Evolutionary conservation across 352 stramenopile species (phyloP), one percentile per base, ranked within the genome.

Genomic region (Phytopythium ostracodes): DNA sequence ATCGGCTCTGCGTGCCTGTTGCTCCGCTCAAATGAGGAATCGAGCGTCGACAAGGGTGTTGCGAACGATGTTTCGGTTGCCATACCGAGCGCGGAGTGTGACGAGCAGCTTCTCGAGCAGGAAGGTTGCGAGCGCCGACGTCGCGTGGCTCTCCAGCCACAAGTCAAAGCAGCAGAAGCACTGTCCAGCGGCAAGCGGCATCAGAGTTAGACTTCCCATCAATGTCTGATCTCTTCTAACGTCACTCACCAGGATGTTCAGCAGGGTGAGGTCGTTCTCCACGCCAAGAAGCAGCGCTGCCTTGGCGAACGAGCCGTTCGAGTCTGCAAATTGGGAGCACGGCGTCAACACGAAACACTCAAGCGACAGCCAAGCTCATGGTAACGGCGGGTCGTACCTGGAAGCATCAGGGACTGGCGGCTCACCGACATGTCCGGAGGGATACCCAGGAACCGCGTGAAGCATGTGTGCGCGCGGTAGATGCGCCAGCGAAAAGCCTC

Each of bases 221-320:
- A 44, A 14, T 18, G 51, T 31, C 17, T 14, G 10, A 29, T 4
- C 25, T 12, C 20, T n/a, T 12, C 18, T 29, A 59, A 40, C 8
- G 40, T 22, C n/a, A 25, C 79, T 68, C 74, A 93, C 77, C 59
- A 94, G 68, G n/a, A 96, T 69, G 64, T 97, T 91, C 55, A 96
- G 76, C 44, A 97, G 63, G 75, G 96, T 87, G 33, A 97, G 76
- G 56, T 97, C 89, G 58, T 87, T 88, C 67, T 96, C 87, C 24
- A 92, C 74, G 10, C 88, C 88, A 11, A 94, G 70, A 15, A 92
- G 87, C 8, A 96, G 51, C 15, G 89, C 75, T 0, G 62, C 65
- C 15, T 73, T 70, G 17, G 76, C 66, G 61, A 91, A 95, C 25
- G 51, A 78, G n/a, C 65, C 76, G 9, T 67, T 58, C 8, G 68